Percentiles rank a stretch among this genome's conserved stretches.
phyloP scores from a whole-genome alignment of 1,139 yeast species.

The Geotrichum macrosporum region DNA sequence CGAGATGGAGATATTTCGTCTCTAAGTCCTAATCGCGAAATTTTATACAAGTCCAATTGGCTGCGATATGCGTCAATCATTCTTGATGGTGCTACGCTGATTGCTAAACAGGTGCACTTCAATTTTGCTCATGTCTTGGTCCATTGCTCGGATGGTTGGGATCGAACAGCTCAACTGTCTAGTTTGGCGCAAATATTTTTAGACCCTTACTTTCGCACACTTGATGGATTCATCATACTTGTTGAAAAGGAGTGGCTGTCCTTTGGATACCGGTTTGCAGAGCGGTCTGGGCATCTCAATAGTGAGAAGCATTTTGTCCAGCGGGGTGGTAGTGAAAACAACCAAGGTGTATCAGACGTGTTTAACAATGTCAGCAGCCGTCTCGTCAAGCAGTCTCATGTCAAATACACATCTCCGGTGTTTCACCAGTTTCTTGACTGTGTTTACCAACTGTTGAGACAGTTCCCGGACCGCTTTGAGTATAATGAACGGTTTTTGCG shows the following conservation, averaged over 20 bases:
- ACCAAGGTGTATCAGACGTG: slow-evolving; percentile 40
- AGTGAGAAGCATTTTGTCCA: slow-evolving; percentile 26
- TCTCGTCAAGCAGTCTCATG: slow-evolving; percentile 36
- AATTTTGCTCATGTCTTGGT: slow-evolving; percentile 78
- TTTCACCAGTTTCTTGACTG: slow-evolving; percentile 93
- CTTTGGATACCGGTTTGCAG: slow-evolving; percentile 87
- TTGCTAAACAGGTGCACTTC: slow-evolving; percentile 73
- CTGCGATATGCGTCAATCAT: slow-evolving; percentile 64
- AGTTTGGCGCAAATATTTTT: slow-evolving; percentile 80
- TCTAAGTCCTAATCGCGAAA: slow-evolving; percentile 43
- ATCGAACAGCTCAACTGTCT: slow-evolving; percentile 84
- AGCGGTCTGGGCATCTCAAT: slow-evolving; percentile 69
- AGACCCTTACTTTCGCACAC: slow-evolving; percentile 84
- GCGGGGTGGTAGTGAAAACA: slow-evolving; percentile 28
- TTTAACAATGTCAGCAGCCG: slow-evolving; percentile 37
- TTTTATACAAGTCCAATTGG: slow-evolving; percentile 72
- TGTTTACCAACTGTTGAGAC: slow-evolving; percentile 70
- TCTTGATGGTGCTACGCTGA: slow-evolving; percentile 69
- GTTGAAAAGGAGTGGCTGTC: slow-evolving; percentile 95
- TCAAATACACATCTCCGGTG: slow-evolving; percentile 72
- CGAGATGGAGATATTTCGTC: slow-evolving; percentile 62
- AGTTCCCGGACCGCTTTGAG: slow-evolving; percentile 71
- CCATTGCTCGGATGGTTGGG: slow-evolving; percentile 99
- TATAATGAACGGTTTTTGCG: slow-evolving; percentile 84
- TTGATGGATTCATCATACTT: slow-evolving; percentile 78